A percentile compares a stretch with the other conserved stretches of the same genome.
phyloP scores from a whole-genome alignment of 1,284 basidiomycete species.

The Termitomyces sp. region DNA sequence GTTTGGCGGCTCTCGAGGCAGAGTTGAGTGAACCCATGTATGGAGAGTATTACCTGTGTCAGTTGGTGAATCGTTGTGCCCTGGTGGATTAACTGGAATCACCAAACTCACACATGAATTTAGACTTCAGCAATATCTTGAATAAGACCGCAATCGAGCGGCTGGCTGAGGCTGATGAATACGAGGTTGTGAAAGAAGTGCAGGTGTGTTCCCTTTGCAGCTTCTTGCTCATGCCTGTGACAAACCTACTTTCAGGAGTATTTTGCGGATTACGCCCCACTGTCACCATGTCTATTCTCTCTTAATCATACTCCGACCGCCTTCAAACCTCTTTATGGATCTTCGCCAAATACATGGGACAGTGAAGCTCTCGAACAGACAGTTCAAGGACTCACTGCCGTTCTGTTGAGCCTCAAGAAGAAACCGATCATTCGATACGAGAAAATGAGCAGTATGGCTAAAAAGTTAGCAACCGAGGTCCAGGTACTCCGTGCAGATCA shows the following conservation, averaged over 20 bases:
- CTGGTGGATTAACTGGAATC: conserved; percentile 17
- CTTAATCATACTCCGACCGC: conserved; percentile 72
- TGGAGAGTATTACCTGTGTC: conserved; percentile 96
- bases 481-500: conserved; percentile 48
- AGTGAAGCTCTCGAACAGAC: conserved; percentile 73
- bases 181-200: conserved; percentile 94
- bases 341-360: conserved; percentile 66
- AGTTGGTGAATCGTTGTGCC: conserved; percentile 62
- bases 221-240: conserved; percentile 1
- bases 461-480: conserved; percentile 83
- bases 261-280: conserved; percentile 90
- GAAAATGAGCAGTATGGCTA: conserved; percentile 88
- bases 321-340: conserved; percentile 62
- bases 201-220: conserved; percentile 57
- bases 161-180: conserved; percentile 92
- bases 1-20: conserved; percentile 75
- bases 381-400: conserved; percentile 80
- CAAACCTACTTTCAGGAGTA: conserved; percentile 58
- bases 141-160: conserved; percentile 90
- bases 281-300: conserved; percentile 86
- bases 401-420: conserved; percentile 94
- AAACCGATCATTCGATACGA: conserved; percentile 94
- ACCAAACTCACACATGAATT: conserved; percentile 19
- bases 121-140: conserved; percentile 94
- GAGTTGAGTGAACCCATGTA: conserved; percentile 92